Evolutionary conservation across 1,284 basidiomycete species (phyloP).

Genomic region (Ceratobasidium sp.): DNA sequence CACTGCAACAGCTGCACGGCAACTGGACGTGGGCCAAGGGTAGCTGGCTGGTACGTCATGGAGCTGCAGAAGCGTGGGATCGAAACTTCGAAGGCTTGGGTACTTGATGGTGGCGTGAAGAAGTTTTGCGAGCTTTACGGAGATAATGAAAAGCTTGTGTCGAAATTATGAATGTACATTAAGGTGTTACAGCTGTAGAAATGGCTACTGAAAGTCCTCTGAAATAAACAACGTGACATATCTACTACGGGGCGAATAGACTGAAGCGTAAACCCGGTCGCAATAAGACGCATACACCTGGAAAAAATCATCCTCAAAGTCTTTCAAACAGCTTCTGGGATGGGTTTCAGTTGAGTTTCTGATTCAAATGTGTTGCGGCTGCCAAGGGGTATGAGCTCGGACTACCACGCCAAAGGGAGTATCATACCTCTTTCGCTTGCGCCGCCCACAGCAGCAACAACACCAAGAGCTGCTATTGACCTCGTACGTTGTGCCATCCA

Average conservation of each 20-base stretch:
- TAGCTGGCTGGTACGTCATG: constrained; percentile 55
- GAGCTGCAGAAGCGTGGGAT: constrained; percentile 51
- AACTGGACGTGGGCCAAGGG: constrained; percentile 51
- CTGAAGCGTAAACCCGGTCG: too few species aligned
- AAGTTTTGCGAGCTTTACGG: constrained; percentile 48
- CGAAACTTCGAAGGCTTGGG: constrained; percentile 46
- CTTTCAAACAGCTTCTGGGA: background rate
- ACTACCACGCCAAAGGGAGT: background rate
- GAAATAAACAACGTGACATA: background rate
- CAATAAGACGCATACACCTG: background rate
- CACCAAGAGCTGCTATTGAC: constrained; percentile 43
- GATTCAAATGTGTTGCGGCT: constrained; percentile 2
- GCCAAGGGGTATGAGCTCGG: background rate
- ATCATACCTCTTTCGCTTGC: constrained; percentile 18
- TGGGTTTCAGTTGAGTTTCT: background rate
- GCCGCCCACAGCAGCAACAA: constrained; percentile 36
- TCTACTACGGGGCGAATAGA: background rate
- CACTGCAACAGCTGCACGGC: constrained; percentile 55
- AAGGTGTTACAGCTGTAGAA: background rate
- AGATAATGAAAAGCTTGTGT: constrained; percentile 44
- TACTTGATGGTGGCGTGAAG: constrained; percentile 54
- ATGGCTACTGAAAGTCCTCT: too few species aligned
- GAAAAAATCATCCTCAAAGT: background rate
- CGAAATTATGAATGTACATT: constrained; percentile 27
- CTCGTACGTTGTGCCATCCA: constrained; percentile 47